Percentiles rank a stretch among this genome's conserved stretches.
phyloP scores from a whole-genome alignment of 23 red algal genomes.

The Gracilariopsis chorda region DNA sequence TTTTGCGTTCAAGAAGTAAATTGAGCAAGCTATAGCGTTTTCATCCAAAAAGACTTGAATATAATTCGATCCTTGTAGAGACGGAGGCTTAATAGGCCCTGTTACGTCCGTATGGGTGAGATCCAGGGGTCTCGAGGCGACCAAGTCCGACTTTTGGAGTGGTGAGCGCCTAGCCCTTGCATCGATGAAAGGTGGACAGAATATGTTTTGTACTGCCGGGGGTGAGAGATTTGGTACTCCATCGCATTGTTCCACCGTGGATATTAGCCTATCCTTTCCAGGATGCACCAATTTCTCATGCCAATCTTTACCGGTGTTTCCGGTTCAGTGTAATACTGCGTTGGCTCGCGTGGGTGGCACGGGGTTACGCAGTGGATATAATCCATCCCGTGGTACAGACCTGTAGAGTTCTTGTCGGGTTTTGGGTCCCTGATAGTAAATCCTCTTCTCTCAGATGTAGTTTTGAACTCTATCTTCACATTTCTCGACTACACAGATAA shows the following conservation, averaged over 20 bases:
- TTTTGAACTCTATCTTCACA: too few relatives aligned
- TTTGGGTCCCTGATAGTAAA: neutral
- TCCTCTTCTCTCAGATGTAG: neutral
- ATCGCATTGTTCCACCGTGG: neutral
- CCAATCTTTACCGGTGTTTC: neutral
- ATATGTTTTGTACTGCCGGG: too few relatives aligned
- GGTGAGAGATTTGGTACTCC: neutral
- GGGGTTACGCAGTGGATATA: neutral
- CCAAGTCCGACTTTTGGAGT: too few relatives aligned
- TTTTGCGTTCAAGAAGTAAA: neutral
- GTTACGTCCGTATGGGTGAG: too few relatives aligned
- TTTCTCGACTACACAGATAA: too few relatives aligned
- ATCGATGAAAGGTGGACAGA: too few relatives aligned
- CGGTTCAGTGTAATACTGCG: neutral
- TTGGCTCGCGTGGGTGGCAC: neutral
- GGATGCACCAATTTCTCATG: too few relatives aligned
- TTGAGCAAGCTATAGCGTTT: neutral
- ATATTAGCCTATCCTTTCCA: neutral
- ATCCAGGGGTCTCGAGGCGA: too few relatives aligned
- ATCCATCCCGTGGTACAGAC: neutral
- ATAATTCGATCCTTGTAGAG: neutral
- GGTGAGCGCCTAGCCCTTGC: too few relatives aligned
- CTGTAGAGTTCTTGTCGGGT: neutral
- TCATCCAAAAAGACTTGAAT: neutral
- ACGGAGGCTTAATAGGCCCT: too few relatives aligned